Conservation (phyloP, 1,284 basidiomycete genomes). For the Laetiporus sulphureus region DNA sequence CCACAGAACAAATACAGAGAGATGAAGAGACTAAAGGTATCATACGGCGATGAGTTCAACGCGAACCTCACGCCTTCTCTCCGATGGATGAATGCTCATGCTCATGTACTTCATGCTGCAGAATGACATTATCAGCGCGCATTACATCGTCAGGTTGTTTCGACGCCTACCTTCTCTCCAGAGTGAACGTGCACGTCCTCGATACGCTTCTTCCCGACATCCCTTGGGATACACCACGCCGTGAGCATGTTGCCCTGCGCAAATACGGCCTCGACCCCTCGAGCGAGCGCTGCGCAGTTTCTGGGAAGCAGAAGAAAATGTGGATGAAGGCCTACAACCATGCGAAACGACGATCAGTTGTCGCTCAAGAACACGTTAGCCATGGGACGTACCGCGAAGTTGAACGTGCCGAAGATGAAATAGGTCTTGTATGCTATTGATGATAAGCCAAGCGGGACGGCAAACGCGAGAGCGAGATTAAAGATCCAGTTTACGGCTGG, state of each 20-base stretch:
- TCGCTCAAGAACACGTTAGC: not conserved
- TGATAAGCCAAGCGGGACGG: constrained; percentile 33
- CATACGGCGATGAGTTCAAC: no score
- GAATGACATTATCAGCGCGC: no score
- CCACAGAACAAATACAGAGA: no score
- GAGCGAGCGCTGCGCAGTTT: constrained; percentile 64
- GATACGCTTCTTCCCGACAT: constrained; percentile 59
- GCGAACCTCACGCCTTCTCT: no score
- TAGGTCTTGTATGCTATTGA: constrained; percentile 41
- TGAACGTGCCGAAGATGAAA: constrained; percentile 75
- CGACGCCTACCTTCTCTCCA: not conserved
- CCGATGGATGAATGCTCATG: no score
- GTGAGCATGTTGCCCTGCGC: constrained; percentile 57
- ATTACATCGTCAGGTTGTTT: no score
- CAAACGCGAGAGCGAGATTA: constrained; percentile 67
- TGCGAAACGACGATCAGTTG: not conserved
- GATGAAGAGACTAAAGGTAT: no score
- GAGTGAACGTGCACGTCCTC: constrained; percentile 29
- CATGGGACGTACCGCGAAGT: constrained; percentile 37
- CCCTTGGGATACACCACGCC: constrained; percentile 61
- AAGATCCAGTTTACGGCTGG: constrained; percentile 61
- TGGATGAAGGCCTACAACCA: constrained; percentile 45
- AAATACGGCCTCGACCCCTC: constrained; percentile 76
- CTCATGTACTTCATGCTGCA: no score
- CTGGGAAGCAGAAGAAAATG: constrained; percentile 68